Base-by-base conservation (phyloP, 495 filamentous ascomycete genomes). In the Astrothelium subdiscretum region DNA sequence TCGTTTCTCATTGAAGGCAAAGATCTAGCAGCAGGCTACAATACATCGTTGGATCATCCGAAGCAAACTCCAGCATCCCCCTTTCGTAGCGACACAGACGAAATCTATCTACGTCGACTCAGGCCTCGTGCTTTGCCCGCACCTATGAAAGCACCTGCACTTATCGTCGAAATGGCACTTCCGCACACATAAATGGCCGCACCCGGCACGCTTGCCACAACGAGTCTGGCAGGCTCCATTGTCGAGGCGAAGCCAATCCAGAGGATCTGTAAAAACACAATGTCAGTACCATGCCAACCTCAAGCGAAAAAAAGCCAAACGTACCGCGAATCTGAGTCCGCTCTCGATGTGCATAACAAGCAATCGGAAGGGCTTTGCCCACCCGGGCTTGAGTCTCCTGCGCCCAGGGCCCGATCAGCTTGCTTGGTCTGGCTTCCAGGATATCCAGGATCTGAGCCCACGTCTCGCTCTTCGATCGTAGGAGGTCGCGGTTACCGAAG, bases 401-500 rank as follows among this genome's bases (percentile, higher is more conserved):
- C 15, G 42, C 51, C 31, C 54, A 32, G n/a, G 61, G 32, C 10
- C 27, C 22, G 38, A 63, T 64, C n/a, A n/a, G n/a, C 62, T 67
- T 69, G 18, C 68, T 2, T 54, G 35, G 38, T 64, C 66, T 18
- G 66, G 62, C 35, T 11, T 20, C 65, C 60, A 71, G 42, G 32
- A 69, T 70, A 2, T 65, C 58, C 1, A 71, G 40, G 3, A 73
- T 65, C 2, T 74, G 62, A 57, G 64, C 66, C 79, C 70, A 76
- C 35, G 63, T 76, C 70, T 65, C 69, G 63, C 65, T 72, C 60
- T 40, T 70, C 13, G 32, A 64, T 3, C 60, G 57, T 63, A 92
- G 71, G 48, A 82, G 78, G 4, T 75, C 66, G 15, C 81, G 81
- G 65, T 95, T 89, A 2, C 94, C 92, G 66, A 97, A 96, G 29